These are phyloP conservation scores for Pittosporum tobira DNA, from an alignment of 129 eudicot species.

Conservation along the genomic window DNA sequence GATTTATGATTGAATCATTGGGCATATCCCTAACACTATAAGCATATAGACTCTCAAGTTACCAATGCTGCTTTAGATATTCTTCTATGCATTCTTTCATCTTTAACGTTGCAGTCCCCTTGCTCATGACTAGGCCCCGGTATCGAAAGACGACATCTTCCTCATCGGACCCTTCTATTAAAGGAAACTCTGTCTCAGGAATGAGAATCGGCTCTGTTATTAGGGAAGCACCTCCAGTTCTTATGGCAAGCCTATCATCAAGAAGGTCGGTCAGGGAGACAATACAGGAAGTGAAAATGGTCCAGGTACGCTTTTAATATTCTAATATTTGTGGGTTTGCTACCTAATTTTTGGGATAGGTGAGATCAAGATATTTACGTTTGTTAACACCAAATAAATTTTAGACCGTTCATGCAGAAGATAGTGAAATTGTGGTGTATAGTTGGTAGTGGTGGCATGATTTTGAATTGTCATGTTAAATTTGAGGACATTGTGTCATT, in stretches of 20 bases:
- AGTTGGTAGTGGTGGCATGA: no score
- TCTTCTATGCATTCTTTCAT: not conserved
- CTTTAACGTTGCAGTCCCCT: slow-evolving; percentile 2
- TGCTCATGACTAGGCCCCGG: slow-evolving; percentile 50
- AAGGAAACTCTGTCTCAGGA: slow-evolving; percentile 27
- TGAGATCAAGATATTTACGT: not conserved
- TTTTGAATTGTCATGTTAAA: no score
- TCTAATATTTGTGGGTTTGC: not conserved
- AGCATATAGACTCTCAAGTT: not conserved
- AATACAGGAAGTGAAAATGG: slow-evolving; percentile 81
- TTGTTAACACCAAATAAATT: no score
- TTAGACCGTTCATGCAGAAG: no score
- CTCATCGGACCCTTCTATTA: slow-evolving; percentile 40
- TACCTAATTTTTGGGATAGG: not conserved
- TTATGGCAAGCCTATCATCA: slow-evolving; percentile 56
- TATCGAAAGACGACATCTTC: slow-evolving; percentile 58
- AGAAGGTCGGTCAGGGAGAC: slow-evolving; percentile 72
- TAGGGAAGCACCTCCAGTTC: slow-evolving; percentile 50
- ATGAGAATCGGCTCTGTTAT: slow-evolving; percentile 22
- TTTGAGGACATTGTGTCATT: no score
- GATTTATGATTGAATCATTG: no score
- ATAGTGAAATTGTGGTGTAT: not conserved
- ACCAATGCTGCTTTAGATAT: not conserved
- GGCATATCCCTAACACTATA: no score
- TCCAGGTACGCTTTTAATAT: slow-evolving; percentile 50